phyloP scores from a whole-genome alignment of 2,329 filamentous ascomycete genomes.

The Graphiopsis chlorocephala region DNA sequence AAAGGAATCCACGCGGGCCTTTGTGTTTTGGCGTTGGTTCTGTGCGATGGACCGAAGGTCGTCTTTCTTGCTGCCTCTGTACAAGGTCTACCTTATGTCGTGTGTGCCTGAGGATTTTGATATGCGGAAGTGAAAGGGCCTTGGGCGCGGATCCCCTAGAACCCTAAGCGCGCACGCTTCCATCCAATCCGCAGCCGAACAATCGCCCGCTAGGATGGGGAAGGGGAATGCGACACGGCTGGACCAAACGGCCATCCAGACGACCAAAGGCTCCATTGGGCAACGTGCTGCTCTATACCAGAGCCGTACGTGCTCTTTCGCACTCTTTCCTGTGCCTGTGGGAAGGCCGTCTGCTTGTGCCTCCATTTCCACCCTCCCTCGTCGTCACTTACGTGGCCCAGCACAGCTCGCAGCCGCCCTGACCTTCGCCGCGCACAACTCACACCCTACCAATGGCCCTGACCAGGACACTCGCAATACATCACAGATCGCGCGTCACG shows the following conservation, averaged over 20 bases:
- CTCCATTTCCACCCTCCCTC: not conserved
- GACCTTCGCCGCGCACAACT: not conserved
- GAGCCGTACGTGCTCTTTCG: not conserved
- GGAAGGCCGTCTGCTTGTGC: not conserved
- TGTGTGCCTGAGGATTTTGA: not conserved
- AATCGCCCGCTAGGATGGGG: not conserved
- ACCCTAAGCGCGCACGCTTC: not conserved
- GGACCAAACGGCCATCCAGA: not conserved
- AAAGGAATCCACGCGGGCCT: not conserved
- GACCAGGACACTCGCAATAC: not conserved
- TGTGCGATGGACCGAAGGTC: not conserved
- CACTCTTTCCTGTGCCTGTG: not conserved
- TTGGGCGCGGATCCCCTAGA: not conserved
- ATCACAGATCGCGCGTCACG: constrained; percentile 2
- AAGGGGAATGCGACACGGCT: not conserved
- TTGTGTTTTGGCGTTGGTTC: not conserved
- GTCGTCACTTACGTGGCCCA: not conserved
- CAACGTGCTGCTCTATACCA: not conserved
- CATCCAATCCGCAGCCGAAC: not conserved
- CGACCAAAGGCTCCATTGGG: not conserved
- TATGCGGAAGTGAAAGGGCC: not conserved
- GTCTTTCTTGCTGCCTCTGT: not conserved
- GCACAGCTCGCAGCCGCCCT: not conserved
- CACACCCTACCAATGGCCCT: constrained; percentile 5
- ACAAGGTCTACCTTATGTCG: not conserved